Conservation (phyloP, 2,329 filamentous ascomycete species). For the Phialophora macrospora region DNA sequence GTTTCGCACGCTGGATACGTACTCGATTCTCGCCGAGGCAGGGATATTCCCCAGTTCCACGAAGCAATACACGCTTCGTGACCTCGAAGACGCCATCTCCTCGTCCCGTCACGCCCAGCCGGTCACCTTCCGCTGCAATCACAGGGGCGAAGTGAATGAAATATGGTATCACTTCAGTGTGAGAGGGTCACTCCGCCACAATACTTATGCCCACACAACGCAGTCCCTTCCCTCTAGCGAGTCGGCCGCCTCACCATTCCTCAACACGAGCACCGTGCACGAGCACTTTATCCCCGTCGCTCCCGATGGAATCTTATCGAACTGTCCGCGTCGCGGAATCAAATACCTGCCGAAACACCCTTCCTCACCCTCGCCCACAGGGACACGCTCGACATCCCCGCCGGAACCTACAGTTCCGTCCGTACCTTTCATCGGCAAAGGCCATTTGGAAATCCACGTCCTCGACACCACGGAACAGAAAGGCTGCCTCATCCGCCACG, state of each 20-base stretch:
- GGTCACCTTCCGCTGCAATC: slow-evolving; percentile 66
- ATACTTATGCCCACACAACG: background rate
- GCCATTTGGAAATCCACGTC: slow-evolving; percentile 61
- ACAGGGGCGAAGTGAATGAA: slow-evolving; percentile 55
- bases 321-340: slow-evolving; percentile 67
- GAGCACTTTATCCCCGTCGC: slow-evolving; percentile 44
- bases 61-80: slow-evolving; percentile 62
- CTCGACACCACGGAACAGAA: slow-evolving; percentile 43
- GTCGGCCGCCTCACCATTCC: slow-evolving; percentile 30
- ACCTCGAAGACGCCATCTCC: slow-evolving; percentile 65
- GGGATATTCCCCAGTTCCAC: slow-evolving; percentile 61
- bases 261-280: slow-evolving; percentile 59
- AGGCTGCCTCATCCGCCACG: slow-evolving; percentile 70
- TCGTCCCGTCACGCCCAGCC: slow-evolving; percentile 59
- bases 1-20: slow-evolving; percentile 70
- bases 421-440: slow-evolving; percentile 61
- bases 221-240: background rate
- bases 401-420: slow-evolving; percentile 40
- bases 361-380: slow-evolving; percentile 26
- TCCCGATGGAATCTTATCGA: slow-evolving; percentile 62
- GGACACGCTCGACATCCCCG: slow-evolving; percentile 21
- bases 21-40: slow-evolving; percentile 64
- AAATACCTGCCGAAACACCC: slow-evolving; percentile 66
- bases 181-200: slow-evolving; percentile 49
- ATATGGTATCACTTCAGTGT: slow-evolving; percentile 69